Conservation (phyloP, 176 grass and related monocot genomes). For the Secale cereale region DNA sequence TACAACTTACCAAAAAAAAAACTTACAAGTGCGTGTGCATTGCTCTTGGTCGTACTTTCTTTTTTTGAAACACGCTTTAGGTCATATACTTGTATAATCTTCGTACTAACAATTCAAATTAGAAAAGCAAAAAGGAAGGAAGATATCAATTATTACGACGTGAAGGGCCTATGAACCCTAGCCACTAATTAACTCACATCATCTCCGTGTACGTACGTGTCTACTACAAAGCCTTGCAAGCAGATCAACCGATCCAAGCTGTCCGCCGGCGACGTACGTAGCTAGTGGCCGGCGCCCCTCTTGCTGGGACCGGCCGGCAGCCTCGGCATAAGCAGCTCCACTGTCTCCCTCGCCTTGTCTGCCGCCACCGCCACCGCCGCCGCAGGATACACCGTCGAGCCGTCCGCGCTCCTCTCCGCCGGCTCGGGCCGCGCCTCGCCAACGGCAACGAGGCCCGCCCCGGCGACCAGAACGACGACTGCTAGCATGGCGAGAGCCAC, state of each 20-base stretch:
- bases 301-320: constrained; percentile 53
- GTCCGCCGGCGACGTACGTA: background rate
- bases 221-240: background rate
- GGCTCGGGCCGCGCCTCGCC: constrained; percentile 8
- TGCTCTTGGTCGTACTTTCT: too few relatives aligned
- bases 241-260: background rate
- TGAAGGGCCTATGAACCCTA: too few relatives aligned
- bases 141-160: too few relatives aligned
- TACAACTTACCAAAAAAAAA: too few relatives aligned
- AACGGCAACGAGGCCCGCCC: background rate
- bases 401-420: background rate
- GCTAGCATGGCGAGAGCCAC: background rate
- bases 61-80: too few relatives aligned
- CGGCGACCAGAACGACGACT: background rate
- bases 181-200: too few relatives aligned
- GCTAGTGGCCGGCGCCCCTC: constrained; percentile 49
- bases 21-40: too few relatives aligned
- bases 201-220: too few relatives aligned
- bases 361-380: too few relatives aligned
- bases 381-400: too few relatives aligned
- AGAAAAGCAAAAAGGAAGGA: background rate
- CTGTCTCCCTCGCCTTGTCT: too few relatives aligned
- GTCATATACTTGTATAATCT: too few relatives aligned
- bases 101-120: background rate
- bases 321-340: constrained; percentile 37